Percentiles rank a stretch among this genome's conserved stretches.
Evolutionary conservation across 805 yeast genomes (phyloP).

Genomic region (Hanseniaspora jakobsenii): DNA sequence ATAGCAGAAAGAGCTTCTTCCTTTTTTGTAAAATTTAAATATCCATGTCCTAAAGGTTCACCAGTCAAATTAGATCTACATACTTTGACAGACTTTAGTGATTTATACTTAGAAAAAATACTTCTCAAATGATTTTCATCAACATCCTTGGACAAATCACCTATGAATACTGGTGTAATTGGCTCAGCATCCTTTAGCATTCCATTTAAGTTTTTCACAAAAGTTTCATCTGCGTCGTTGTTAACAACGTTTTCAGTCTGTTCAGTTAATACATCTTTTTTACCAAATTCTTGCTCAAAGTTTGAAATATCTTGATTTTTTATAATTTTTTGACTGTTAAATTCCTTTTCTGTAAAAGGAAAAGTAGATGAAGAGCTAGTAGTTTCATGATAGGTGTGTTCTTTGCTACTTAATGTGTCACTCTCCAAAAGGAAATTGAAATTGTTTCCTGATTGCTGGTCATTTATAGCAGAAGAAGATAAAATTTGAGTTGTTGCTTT

Average conservation of each 20-base stretch:
- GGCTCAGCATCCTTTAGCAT: slow-evolving; percentile 16
- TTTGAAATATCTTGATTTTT: background rate
- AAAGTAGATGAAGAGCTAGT: slow-evolving; percentile 11
- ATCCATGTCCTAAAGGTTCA: slow-evolving; percentile 59
- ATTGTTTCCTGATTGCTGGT: no score
- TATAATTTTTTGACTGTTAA: slow-evolving; percentile 5
- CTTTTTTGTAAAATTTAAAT: slow-evolving; percentile 45
- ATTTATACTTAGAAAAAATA: slow-evolving; percentile 34
- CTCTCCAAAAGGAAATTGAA: background rate
- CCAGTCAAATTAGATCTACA: slow-evolving; percentile 44
- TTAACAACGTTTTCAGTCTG: background rate
- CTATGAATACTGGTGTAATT: slow-evolving; percentile 42
- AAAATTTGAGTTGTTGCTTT: no score
- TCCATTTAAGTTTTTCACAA: no score
- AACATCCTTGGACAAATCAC: slow-evolving; percentile 43
- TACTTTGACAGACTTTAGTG: slow-evolving; percentile 47
- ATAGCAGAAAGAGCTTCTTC: slow-evolving; percentile 45
- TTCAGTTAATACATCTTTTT: no score
- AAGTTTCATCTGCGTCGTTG: background rate
- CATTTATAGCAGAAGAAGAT: no score
- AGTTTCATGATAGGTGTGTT: background rate
- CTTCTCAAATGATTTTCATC: slow-evolving; percentile 38
- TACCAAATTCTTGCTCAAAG: slow-evolving; percentile 1
- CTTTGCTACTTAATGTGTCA: background rate
- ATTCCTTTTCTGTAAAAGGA: slow-evolving; percentile 11